Conservation (phyloP, 2,329 filamentous ascomycete species). For the Lasiodiplodia sp. region DNA sequence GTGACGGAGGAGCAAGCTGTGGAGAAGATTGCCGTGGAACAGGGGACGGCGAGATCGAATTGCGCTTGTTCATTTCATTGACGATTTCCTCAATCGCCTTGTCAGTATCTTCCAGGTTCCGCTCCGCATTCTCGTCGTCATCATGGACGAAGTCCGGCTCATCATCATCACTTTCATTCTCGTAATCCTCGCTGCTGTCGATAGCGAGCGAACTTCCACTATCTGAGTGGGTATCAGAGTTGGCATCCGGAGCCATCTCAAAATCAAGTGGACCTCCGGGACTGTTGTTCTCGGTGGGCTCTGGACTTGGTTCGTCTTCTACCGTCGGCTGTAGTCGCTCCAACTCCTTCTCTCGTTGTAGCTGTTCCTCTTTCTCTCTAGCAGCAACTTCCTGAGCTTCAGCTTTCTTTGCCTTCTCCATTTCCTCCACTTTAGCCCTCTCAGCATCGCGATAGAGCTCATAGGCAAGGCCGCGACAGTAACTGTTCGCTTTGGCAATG, state of each 20-base stretch:
- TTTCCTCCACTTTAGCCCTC: conserved; percentile 30
- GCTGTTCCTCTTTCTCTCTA: conserved; percentile 8
- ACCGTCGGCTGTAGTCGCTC: conserved; percentile 2
- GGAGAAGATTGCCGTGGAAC: neutral
- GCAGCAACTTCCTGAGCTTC: conserved; percentile 17
- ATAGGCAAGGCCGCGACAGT: conserved; percentile 32
- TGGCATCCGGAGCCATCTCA: too few relatives aligned
- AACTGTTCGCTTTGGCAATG: conserved; percentile 27
- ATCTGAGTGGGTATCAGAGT: neutral
- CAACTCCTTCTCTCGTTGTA: conserved; percentile 1
- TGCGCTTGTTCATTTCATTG: neutral
- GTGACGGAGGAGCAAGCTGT: neutral
- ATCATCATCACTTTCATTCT: neutral
- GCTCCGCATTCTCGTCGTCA: neutral
- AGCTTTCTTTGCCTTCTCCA: conserved; percentile 26
- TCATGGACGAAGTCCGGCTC: neutral
- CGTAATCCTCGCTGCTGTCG: neutral
- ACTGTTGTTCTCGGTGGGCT: too few relatives aligned
- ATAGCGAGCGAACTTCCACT: too few relatives aligned
- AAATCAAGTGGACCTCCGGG: too few relatives aligned
- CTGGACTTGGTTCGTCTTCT: neutral
- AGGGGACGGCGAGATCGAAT: too few relatives aligned
- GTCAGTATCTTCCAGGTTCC: neutral
- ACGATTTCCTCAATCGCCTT: neutral
- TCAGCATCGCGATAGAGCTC: conserved; percentile 21